Base-by-base conservation (phyloP, 257 asterid genomes). In the Fraxinus quadrangulata region DNA sequence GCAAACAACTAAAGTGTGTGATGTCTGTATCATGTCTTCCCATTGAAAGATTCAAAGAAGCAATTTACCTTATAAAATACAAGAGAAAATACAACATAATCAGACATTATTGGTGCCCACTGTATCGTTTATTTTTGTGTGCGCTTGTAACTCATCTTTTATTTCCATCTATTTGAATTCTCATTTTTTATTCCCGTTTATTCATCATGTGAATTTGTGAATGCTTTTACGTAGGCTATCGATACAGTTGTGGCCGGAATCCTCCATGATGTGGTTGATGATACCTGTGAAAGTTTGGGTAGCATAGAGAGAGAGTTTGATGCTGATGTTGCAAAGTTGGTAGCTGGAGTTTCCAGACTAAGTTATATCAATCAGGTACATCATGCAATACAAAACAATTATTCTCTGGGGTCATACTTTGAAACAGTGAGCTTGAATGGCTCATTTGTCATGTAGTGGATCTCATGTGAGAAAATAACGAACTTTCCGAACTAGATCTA, bases 231-330 rank as follows among this genome's bases (percentile, higher is more conserved):
- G 42, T 76, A 94, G 98, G 99, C 99, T 79, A 77, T 89, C 73
- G 96, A 94, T 86, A 91, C 99, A 19, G 90, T 94, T 77, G 98
- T 92, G 14, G 96, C 99, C 77, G 99, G 98, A 78, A 90, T 94
- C 87, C 99, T 94, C 76, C 99, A 94, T 65, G 99, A 94, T 72
- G 88, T 91, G 71, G 86, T 93, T 80, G 99, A 92, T 80, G 99
- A 94, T 84, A 89, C 98, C 11, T 1, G 85, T 80, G 96, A 91
- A 85, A 92, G 85, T 83, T 85, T 94, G 87, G 81, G 85, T 77
- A 83, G 86, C 87, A 88, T 94, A 76, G 92, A 92, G 88, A 87
- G 79, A 70, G 97, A 90, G 79, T 94, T 94, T 84, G 98, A 86
- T 79, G 77, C 85, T 42, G 98, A 92, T 78, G 91, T 92, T 70